Percentiles rank a stretch among this genome's conserved stretches.
phyloP scores from a whole-genome alignment of 495 filamentous ascomycete genomes.

The Parathielavia appendiculata region DNA sequence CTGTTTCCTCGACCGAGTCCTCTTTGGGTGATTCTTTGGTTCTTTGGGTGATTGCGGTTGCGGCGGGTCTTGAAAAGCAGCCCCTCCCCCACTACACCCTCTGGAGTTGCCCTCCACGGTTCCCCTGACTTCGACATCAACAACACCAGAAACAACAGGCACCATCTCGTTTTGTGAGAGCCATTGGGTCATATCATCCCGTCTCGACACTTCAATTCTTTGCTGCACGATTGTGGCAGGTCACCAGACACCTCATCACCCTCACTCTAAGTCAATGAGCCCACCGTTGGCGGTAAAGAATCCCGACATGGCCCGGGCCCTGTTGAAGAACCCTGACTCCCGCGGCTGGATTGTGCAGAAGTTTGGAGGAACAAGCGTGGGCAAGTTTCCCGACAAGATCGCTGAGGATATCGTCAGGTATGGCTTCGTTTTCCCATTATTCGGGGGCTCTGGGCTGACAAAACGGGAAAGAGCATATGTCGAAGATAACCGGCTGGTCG shows the following conservation, averaged over 20 bases:
- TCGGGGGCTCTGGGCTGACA: slow-evolving; percentile 10
- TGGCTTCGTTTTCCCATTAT: not conserved
- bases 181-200: slow-evolving; percentile 2
- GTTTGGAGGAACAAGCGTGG: slow-evolving; percentile 71
- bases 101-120: not conserved
- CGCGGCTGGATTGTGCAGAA: slow-evolving; percentile 76
- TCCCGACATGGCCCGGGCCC: slow-evolving; percentile 20
- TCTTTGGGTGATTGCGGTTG: not conserved
- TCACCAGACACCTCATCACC: not conserved
- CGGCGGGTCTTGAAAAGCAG: slow-evolving; percentile 10
- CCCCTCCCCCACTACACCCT: not conserved
- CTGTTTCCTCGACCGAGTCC: slow-evolving; percentile 7
- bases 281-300: slow-evolving; percentile 13
- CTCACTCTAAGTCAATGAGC: slow-evolving; percentile 21
- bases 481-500: slow-evolving; percentile 62
- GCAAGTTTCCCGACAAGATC: slow-evolving; percentile 40
- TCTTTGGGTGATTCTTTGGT: slow-evolving; percentile 1
- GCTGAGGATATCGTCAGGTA: slow-evolving; percentile 37
- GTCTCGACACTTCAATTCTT: not conserved
- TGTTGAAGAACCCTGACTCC: slow-evolving; percentile 33
- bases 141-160: not conserved
- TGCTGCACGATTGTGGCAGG: not conserved
- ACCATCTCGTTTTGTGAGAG: not conserved
- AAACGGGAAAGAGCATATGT: slow-evolving; percentile 53
- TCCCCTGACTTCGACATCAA: not conserved